Evolutionary conservation across 1,139 yeast genomes (phyloP).

Genomic region (Pichia sp.): DNA sequence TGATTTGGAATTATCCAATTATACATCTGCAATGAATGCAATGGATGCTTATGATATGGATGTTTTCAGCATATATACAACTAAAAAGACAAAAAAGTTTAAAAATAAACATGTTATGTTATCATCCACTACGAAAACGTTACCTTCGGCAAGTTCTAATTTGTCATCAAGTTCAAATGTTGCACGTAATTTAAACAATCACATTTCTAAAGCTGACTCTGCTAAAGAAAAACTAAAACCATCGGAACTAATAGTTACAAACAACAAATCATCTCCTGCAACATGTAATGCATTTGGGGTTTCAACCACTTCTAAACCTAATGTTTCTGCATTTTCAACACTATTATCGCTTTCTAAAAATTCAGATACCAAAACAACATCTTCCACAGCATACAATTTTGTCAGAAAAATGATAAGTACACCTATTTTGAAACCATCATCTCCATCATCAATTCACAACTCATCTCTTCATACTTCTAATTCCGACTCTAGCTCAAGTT

Average conservation of each 20-base stretch:
- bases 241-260: slow-evolving; percentile 17
- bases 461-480: not conserved
- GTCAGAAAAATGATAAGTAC: slow-evolving; percentile 29
- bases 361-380: slow-evolving; percentile 15
- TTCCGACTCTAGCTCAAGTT: not conserved
- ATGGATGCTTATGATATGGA: slow-evolving; percentile 57
- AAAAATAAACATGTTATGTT: not conserved
- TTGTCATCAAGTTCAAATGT: not conserved
- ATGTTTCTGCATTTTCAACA: slow-evolving; percentile 30
- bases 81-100: not conserved
- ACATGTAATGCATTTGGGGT: slow-evolving; percentile 29
- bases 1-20: slow-evolving; percentile 34
- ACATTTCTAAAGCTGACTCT: not conserved
- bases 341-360: slow-evolving; percentile 25
- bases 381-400: slow-evolving; percentile 25
- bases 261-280: slow-evolving; percentile 24
- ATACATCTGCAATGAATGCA: slow-evolving; percentile 36
- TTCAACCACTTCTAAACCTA: slow-evolving; percentile 29
- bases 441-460: slow-evolving; percentile 8
- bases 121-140: not conserved
- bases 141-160: not conserved
- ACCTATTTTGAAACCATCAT: slow-evolving; percentile 19
- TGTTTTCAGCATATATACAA: slow-evolving; percentile 32
- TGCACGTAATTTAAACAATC: not conserved
- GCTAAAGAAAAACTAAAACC: slow-evolving; percentile 19